Base-by-base conservation (phyloP, 2,329 filamentous ascomycete genomes). In the Fusarium goolgardi region DNA sequence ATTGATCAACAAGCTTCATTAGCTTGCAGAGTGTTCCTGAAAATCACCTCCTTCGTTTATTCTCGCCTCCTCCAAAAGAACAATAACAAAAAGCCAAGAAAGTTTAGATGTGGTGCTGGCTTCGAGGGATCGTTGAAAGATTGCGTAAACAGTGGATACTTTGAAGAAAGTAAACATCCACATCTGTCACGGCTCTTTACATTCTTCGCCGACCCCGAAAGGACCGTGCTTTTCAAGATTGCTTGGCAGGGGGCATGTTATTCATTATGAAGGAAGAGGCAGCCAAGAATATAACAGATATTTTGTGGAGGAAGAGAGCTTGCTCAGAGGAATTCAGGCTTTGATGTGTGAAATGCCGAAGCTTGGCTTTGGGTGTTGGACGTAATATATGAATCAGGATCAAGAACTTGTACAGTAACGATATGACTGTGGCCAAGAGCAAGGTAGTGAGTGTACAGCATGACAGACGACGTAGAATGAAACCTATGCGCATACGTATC, bases 171-270 rank as follows among this genome's bases (percentile, higher is more conserved):
- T 41, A 45, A 44, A 60, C 41, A 63, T 35, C 41, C 46, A 60
- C 54, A 59, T 53, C 50, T 60, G 60, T 59, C 39, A 69, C 57
- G 57, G 66, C 21, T 53, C 20, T 50, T 45, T 52, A 55, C 71
- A 69, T 73, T 61, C 63, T 59, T 72, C 55, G 66, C 59, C 29
- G 59, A 62, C 69, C 58, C 71, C 71, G 71, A 73, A 57, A 53
- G 59, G 71, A 58, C 67, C 69, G 71, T 70, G 63, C 57, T 47
- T 25, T 35, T 64, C 34, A 53, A 55, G 40, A 53, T 49, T 39
- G 59, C 52, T 59, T 56, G 57, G 52, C 67, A 63, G 61, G 67
- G 65, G 58, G 23, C 15, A 45, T 39, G 29, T 59, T 65, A 47
- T 64, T 63, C 23, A 29, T 37, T 32, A 37, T 32, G 18, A 35